These are phyloP conservation scores for Colletotrichum zoysiae DNA, from an alignment of 2,329 filamentous ascomycete species.

Conservation along the genomic window DNA sequence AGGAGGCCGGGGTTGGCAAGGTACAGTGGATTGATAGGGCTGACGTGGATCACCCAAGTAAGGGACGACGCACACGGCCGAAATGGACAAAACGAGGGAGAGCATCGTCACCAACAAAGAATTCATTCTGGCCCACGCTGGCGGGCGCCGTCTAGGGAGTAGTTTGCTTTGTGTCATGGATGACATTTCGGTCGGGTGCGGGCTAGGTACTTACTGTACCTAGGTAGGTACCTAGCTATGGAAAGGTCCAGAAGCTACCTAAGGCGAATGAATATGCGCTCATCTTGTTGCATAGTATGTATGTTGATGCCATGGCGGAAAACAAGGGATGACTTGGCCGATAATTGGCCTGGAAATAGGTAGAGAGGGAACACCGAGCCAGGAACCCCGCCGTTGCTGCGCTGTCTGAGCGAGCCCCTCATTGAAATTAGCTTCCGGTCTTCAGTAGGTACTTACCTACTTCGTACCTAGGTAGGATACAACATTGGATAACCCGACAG, in stretches of 20 bases:
- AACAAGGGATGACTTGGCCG: slow-evolving; percentile 22
- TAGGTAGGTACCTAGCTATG: background rate
- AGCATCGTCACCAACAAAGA: background rate
- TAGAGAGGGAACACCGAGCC: slow-evolving; percentile 14
- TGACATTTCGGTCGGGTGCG: background rate
- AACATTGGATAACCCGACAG: slow-evolving; percentile 13
- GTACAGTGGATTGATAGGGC: slow-evolving; percentile 22
- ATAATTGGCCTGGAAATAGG: slow-evolving; percentile 28
- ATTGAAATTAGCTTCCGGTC: slow-evolving; percentile 24
- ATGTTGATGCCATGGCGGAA: slow-evolving; percentile 22
- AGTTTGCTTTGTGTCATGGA: background rate
- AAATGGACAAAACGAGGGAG: slow-evolving; percentile 29
- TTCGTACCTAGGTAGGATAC: too few relatives aligned
- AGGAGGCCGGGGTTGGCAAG: background rate
- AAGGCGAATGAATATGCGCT: background rate
- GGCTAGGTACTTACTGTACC: background rate
- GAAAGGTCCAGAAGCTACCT: slow-evolving; percentile 37
- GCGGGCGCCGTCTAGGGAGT: background rate
- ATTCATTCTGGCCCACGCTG: background rate
- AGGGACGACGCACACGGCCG: slow-evolving; percentile 22
- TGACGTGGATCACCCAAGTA: slow-evolving; percentile 34
- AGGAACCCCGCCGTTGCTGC: slow-evolving; percentile 36
- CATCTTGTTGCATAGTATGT: background rate
- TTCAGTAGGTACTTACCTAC: background rate
- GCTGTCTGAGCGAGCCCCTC: slow-evolving; percentile 22